phyloP scores from a whole-genome alignment of 2,329 filamentous ascomycete genomes.

The Apiospora koreana region DNA sequence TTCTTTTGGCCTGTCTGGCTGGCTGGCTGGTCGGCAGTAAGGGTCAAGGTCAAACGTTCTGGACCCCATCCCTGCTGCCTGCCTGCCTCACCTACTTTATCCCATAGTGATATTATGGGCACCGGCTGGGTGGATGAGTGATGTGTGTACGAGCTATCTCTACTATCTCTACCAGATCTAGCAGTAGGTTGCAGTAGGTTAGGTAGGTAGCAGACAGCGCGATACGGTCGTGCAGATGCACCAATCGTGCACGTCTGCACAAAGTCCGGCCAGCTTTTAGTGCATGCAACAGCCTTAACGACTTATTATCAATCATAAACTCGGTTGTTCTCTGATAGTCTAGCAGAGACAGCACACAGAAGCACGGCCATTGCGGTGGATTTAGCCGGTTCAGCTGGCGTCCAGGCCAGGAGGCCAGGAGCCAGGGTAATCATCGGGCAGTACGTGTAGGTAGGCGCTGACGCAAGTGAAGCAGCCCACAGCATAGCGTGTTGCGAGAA shows the following conservation, averaged over 20 bases:
- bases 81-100: neutral
- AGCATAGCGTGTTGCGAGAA: neutral
- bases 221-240: neutral
- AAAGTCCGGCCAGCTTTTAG: neutral
- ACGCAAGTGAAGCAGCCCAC: neutral
- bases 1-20: neutral
- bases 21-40: neutral
- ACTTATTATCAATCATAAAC: neutral
- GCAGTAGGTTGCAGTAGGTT: neutral
- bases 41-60: neutral
- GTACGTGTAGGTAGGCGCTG: too few species aligned
- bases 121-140: neutral
- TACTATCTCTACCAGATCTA: too few species aligned
- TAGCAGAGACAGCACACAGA: neutral
- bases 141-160: neutral
- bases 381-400: constrained; percentile 2
- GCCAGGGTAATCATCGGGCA: neutral
- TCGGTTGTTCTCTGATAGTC: neutral
- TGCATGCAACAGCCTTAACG: neutral
- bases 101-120: neutral
- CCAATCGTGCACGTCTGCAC: neutral
- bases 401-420: too few species aligned
- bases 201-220: neutral
- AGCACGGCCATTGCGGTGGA: neutral
- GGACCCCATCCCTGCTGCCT: neutral